phyloP scores from a whole-genome alignment of 2,329 filamentous ascomycete genomes.

The Aspergillus tubingensis region DNA sequence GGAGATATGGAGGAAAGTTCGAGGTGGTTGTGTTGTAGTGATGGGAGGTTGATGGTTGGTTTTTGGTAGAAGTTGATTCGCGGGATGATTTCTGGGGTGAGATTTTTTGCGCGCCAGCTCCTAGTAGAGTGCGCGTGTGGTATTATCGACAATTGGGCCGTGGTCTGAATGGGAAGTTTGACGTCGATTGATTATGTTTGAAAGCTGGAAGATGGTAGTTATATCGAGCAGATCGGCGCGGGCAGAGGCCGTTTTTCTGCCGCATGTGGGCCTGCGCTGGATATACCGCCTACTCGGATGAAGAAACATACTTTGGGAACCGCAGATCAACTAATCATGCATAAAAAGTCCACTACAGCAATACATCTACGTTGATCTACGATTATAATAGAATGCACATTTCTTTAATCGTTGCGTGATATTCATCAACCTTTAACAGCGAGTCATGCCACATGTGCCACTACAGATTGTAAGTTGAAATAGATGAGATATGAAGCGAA shows the following conservation, averaged over 20 bases:
- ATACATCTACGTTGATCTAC: background rate
- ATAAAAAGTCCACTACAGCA: background rate
- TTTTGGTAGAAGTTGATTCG: background rate
- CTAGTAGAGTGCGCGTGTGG: background rate
- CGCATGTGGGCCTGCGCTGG: background rate
- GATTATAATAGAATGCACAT: background rate
- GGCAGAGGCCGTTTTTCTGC: constrained; percentile 1
- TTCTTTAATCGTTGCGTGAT: constrained; percentile 14
- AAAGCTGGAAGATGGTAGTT: background rate
- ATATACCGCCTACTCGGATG: background rate
- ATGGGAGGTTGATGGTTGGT: background rate
- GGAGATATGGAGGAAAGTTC: background rate
- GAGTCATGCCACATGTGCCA: constrained; percentile 36
- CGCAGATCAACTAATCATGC: background rate
- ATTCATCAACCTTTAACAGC: constrained; percentile 30
- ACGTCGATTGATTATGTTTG: background rate
- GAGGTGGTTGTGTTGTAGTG: background rate
- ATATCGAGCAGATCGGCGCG: background rate
- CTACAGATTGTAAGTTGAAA: constrained; percentile 31
- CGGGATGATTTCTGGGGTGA: background rate
- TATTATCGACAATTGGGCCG: background rate
- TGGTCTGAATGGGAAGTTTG: background rate
- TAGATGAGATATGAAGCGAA: constrained; percentile 31
- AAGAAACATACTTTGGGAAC: background rate
- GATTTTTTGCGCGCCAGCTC: background rate